Conservation (phyloP, 257 asterid genomes). For the Pogostemon cablin region DNA sequence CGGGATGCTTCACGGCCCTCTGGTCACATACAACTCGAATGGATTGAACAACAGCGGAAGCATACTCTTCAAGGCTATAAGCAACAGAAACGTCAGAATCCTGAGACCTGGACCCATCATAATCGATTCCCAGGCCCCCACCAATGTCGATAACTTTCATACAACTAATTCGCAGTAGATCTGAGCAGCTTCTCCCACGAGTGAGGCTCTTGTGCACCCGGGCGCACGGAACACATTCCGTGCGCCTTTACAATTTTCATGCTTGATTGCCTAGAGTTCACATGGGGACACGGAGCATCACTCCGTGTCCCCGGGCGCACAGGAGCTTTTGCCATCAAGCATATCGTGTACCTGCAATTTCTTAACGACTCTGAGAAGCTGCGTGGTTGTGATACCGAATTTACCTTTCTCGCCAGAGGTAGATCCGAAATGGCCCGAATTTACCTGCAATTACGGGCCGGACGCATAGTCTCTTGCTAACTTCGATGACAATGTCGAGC, state of each 20-base stretch:
- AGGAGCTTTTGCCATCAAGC: too few relatives aligned
- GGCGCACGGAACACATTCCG: too few relatives aligned
- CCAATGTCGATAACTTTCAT: constrained; percentile 86
- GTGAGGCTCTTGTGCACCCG: too few relatives aligned
- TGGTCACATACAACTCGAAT: constrained; percentile 59
- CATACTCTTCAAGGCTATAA: constrained; percentile 72
- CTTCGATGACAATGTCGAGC: constrained; percentile 67
- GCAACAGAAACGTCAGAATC: constrained; percentile 80
- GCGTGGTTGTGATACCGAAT: constrained; percentile 81
- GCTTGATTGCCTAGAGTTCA: too few relatives aligned
- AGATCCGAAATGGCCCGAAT: constrained; percentile 92
- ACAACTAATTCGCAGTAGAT: constrained; percentile 69
- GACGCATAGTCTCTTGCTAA: constrained; percentile 55
- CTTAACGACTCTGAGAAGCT: constrained; percentile 75
- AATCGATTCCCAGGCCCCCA: constrained; percentile 95
- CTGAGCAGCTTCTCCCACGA: constrained; percentile 91
- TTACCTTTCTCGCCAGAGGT: constrained; percentile 98
- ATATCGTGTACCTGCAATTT: constrained; percentile 59
- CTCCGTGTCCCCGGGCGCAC: too few relatives aligned
- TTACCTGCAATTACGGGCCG: constrained; percentile 82
- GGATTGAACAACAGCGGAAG: constrained; percentile 71
- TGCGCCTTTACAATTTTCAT: too few relatives aligned
- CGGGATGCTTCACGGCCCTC: constrained; percentile 70
- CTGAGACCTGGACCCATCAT: constrained; percentile 80
- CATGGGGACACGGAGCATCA: too few relatives aligned